phyloP scores from a whole-genome alignment of 129 eudicot genomes.

The Cynara cardunculus region DNA sequence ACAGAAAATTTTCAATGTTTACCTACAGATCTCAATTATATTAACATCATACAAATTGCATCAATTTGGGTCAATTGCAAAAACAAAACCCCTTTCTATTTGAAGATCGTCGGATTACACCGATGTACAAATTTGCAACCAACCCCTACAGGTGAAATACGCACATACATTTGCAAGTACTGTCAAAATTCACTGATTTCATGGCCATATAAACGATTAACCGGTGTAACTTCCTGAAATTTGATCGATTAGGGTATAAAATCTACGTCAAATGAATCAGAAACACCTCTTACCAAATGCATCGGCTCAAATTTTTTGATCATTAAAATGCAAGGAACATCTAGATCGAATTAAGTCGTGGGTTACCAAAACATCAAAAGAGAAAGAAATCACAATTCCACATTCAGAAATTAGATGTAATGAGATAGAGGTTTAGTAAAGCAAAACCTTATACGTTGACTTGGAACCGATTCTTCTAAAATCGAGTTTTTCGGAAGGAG shows the following conservation, averaged over 20 bases:
- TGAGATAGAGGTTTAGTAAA: not conserved
- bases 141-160: not conserved
- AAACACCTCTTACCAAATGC: not conserved
- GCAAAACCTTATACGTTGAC: conserved; percentile 12
- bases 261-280: conserved; percentile 4
- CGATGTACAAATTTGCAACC: not conserved
- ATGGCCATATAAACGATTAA: not conserved
- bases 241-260: conserved; percentile 4
- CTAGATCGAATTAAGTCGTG: conserved; percentile 10
- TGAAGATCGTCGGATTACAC: not conserved
- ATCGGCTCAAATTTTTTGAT: not conserved
- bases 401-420: conserved; percentile 12
- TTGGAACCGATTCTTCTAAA: conserved; percentile 7
- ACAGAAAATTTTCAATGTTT: not conserved
- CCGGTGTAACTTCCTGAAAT: not conserved
- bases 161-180: not conserved
- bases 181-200: not conserved
- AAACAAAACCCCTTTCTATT: conserved; percentile 2
- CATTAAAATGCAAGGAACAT: not conserved
- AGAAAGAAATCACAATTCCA: not conserved
- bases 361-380: not conserved
- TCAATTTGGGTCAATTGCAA: not conserved
- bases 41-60: not conserved
- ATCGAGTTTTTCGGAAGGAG: conserved; percentile 5
- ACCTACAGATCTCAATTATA: not conserved